Conservation (phyloP, 208 protist genomes). For the Leishmania tropica region DNA sequence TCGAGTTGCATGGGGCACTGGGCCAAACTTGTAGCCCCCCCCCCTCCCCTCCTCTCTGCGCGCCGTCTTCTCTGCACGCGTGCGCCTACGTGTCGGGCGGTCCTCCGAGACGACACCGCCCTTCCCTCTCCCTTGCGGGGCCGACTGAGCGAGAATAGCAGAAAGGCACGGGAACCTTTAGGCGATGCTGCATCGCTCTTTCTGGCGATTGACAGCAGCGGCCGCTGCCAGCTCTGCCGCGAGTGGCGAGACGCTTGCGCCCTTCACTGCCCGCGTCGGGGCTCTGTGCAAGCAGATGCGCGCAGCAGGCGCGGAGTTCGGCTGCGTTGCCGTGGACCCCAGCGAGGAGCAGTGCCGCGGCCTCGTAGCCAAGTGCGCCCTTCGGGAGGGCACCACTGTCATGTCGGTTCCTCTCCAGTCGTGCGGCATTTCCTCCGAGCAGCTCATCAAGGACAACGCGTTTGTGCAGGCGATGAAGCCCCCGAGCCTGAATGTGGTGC, state of each 20-base stretch:
- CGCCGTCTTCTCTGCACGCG: background rate
- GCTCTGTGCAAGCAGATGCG: slow-evolving; percentile 26
- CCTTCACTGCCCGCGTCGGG: slow-evolving; percentile 28
- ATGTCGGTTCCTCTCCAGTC: slow-evolving; percentile 57
- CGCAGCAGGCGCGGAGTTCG: slow-evolving; percentile 38
- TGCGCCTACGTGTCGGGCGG: background rate
- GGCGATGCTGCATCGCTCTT: slow-evolving; percentile 9
- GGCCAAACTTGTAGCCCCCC: background rate
- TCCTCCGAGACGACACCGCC: background rate
- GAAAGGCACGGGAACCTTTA: background rate
- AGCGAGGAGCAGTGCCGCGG: slow-evolving; percentile 49
- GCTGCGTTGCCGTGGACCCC: slow-evolving; percentile 49
- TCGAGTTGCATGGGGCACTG: background rate
- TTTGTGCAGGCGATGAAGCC: slow-evolving; percentile 30
- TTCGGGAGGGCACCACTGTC: slow-evolving; percentile 65
- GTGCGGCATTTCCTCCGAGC: slow-evolving; percentile 45
- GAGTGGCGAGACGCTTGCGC: slow-evolving; percentile 9
- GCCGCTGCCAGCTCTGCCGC: slow-evolving; percentile 5
- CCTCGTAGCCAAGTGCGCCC: slow-evolving; percentile 42
- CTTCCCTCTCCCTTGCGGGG: too few species aligned
- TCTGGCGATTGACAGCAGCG: slow-evolving; percentile 5
- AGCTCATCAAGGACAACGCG: slow-evolving; percentile 36
- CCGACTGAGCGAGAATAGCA: background rate
- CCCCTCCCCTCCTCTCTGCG: background rate
- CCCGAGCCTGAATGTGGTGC: slow-evolving; percentile 60